A percentile compares a stretch with the other conserved stretches of the same genome.
Evolutionary conservation across 2,329 filamentous ascomycete species (phyloP).

Genomic region (Alternaria sp.): DNA sequence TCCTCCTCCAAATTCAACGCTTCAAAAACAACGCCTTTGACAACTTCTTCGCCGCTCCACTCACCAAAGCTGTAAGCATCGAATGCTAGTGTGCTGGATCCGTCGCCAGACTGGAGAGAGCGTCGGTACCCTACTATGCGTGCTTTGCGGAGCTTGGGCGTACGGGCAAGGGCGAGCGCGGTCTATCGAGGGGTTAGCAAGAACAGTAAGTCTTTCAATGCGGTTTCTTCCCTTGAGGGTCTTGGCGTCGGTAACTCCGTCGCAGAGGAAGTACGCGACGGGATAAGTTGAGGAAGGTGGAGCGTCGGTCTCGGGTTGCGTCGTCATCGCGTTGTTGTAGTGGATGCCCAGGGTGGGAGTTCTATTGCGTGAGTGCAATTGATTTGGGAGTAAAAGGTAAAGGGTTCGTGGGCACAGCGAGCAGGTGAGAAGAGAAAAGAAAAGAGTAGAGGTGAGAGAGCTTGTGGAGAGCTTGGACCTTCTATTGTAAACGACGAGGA

Average conservation of each 20-base stretch:
- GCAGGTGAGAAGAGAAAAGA: background rate
- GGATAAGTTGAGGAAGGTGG: background rate
- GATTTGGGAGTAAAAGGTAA: background rate
- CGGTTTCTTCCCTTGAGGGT: background rate
- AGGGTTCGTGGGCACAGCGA: background rate
- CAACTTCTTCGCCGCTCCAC: background rate
- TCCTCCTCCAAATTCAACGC: slow-evolving; percentile 1
- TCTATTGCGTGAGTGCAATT: background rate
- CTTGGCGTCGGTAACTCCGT: background rate
- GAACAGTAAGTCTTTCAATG: background rate
- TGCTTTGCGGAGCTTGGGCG: slow-evolving; percentile 15
- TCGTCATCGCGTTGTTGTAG: background rate
- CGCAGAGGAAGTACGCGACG: slow-evolving; percentile 10
- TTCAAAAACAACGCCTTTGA: slow-evolving; percentile 11
- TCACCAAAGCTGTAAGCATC: background rate
- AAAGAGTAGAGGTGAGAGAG: background rate
- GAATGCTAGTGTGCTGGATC: background rate
- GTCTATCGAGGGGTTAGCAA: background rate
- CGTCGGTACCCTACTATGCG: background rate
- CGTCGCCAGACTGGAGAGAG: background rate
- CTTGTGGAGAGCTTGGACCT: background rate
- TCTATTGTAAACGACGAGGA: background rate
- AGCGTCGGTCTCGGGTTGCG: background rate
- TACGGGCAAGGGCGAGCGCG: background rate
- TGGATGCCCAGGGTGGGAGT: background rate